Conservation (phyloP, 129 eudicot genomes). For the Centella asiatica region DNA sequence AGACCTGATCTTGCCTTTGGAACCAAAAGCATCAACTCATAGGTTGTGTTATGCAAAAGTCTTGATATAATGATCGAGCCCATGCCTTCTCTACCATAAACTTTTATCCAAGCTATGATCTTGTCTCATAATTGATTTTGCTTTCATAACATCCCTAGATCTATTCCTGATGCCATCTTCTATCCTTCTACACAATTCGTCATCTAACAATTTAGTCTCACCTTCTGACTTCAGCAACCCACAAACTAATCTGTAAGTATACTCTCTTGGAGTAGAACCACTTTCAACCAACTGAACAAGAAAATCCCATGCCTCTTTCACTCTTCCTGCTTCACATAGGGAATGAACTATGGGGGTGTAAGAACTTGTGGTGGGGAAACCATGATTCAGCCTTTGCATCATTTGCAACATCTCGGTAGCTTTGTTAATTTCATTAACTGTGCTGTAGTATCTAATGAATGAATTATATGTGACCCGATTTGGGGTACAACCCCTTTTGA, state of each 20-base stretch:
- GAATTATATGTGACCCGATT: constrained; percentile 78
- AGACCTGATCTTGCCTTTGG: too few relatives aligned
- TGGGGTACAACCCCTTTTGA: constrained; percentile 50
- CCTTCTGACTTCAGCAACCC: constrained; percentile 38
- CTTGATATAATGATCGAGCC: neutral
- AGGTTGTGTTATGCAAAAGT: neutral
- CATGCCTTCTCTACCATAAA: neutral
- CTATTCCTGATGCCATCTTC: constrained; percentile 62
- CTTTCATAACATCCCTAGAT: constrained; percentile 50
- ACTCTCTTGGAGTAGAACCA: constrained; percentile 83
- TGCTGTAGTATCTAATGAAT: constrained; percentile 65
- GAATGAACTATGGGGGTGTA: constrained; percentile 85
- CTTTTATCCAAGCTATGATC: constrained; percentile 7
- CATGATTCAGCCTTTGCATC: constrained; percentile 60
- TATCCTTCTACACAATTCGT: constrained; percentile 30
- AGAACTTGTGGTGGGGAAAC: constrained; percentile 58
- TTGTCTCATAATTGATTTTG: constrained; percentile 45
- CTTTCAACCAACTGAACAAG: constrained; percentile 61
- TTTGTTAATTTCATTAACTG: constrained; percentile 70
- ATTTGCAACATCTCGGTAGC: constrained; percentile 63
- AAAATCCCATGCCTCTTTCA: constrained; percentile 47
- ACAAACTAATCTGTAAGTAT: constrained; percentile 58
- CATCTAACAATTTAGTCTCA: constrained; percentile 37
- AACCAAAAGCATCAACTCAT: neutral
- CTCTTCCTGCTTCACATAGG: constrained; percentile 75